These are phyloP conservation scores for Cadophora sp. DNA, from an alignment of 2,329 filamentous ascomycete genomes.

Conservation along the genomic window DNA sequence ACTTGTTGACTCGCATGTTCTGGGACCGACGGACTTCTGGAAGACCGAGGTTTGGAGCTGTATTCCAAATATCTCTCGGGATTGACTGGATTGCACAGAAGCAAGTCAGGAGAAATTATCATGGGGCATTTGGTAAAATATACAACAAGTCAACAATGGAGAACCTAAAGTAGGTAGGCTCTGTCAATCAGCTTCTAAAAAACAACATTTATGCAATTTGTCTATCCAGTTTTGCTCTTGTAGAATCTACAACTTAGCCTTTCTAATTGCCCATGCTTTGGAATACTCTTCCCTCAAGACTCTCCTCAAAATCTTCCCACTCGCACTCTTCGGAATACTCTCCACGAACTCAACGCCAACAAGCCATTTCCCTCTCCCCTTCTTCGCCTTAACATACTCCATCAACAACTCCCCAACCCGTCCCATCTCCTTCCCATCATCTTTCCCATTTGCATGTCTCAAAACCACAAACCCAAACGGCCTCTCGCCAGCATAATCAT, in stretches of 20 bases:
- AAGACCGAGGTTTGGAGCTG: not conserved
- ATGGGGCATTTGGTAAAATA: not conserved
- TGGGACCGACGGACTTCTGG: not conserved
- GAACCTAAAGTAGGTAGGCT: not conserved
- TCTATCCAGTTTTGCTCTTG: not conserved
- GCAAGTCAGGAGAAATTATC: not conserved
- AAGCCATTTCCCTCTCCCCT: slow-evolving; percentile 69
- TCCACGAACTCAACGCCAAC: slow-evolving; percentile 71
- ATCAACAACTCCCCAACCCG: slow-evolving; percentile 12
- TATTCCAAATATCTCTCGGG: not conserved
- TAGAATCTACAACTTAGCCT: not conserved
- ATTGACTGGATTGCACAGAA: not conserved
- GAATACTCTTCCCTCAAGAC: slow-evolving; percentile 49
- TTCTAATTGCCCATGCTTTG: slow-evolving; percentile 19
- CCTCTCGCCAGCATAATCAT: slow-evolving; percentile 67
- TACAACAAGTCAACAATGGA: not conserved
- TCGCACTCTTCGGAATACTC: slow-evolving; percentile 72
- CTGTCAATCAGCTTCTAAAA: not conserved
- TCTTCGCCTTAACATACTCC: slow-evolving; percentile 44
- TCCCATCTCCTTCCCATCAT: slow-evolving; percentile 54
- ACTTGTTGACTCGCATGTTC: not conserved
- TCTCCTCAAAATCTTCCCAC: slow-evolving; percentile 57
- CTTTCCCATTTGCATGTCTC: slow-evolving; percentile 37
- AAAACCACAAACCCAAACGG: slow-evolving; percentile 68
- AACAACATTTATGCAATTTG: not conserved